Percentiles rank a stretch among this genome's conserved stretches.
Evolutionary conservation across 169 alveolate genomes (phyloP).

Genomic region (Eimeria zaria): DNA sequence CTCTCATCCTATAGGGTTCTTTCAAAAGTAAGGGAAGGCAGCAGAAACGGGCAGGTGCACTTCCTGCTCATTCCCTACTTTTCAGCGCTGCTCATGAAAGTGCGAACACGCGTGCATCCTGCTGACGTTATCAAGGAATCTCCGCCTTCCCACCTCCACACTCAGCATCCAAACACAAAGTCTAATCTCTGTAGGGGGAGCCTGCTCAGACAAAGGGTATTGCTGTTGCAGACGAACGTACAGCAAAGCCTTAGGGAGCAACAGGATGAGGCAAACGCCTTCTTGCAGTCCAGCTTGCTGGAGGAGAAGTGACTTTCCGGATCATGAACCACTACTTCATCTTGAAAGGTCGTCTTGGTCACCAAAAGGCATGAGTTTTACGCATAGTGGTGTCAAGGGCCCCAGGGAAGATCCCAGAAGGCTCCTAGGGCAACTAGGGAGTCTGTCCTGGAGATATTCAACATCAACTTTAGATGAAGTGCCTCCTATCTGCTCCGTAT

Average conservation of each 20-base stretch:
- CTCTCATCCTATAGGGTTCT: neutral
- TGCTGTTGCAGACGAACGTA: neutral
- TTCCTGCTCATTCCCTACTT: neutral
- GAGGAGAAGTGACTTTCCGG: neutral
- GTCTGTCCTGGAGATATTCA: neutral
- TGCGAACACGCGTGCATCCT: neutral
- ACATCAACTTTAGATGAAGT: neutral
- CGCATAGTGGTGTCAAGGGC: neutral
- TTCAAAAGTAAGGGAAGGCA: neutral
- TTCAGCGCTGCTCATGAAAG: neutral
- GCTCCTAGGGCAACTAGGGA: neutral
- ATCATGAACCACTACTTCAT: neutral
- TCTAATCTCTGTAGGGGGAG: neutral
- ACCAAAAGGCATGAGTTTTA: neutral
- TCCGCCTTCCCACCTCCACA: neutral
- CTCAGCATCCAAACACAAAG: neutral
- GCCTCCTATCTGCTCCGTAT: neutral
- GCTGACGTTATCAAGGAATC: neutral
- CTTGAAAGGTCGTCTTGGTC: neutral
- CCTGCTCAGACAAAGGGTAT: neutral
- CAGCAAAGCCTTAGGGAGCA: conserved; percentile 4
- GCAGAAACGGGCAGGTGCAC: neutral
- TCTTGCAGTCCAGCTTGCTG: neutral
- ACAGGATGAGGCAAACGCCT: neutral
- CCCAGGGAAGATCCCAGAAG: neutral